These are phyloP conservation scores for Lantana camara DNA, from an alignment of 257 asterid genomes.

Conservation along the genomic window DNA sequence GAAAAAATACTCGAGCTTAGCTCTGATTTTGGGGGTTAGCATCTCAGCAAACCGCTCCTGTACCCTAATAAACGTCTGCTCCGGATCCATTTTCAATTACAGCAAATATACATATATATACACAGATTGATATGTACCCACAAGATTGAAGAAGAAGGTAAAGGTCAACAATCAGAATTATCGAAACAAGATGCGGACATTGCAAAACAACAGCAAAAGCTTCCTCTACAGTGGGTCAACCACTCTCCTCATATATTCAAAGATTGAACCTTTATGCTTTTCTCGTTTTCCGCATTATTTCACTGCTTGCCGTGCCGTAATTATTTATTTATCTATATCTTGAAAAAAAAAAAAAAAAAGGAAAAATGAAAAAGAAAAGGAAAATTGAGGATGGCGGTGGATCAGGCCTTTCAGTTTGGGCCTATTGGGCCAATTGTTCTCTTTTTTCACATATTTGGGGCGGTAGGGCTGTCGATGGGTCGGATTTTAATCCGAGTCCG, in stretches of 20 bases:
- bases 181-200: not conserved
- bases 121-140: not conserved
- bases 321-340: too few species aligned
- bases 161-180: conserved; percentile 25
- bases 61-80: conserved; percentile 93
- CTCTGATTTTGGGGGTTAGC: conserved; percentile 83
- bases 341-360: too few species aligned
- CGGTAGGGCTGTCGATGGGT: too few species aligned
- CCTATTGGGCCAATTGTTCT: too few species aligned
- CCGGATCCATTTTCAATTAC: conserved; percentile 76
- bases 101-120: not conserved
- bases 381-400: too few species aligned
- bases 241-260: not conserved
- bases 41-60: conserved; percentile 95
- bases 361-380: too few species aligned
- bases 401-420: too few species aligned
- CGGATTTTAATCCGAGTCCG: too few species aligned
- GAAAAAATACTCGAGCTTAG: conserved; percentile 76
- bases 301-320: too few species aligned
- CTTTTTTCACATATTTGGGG: too few species aligned
- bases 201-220: not conserved
- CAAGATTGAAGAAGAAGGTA: conserved; percentile 12
- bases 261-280: not conserved
- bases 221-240: not conserved
- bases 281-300: too few species aligned